Conservation (phyloP, 2,329 filamentous ascomycete species). For the Gliomastix tumulicola region DNA sequence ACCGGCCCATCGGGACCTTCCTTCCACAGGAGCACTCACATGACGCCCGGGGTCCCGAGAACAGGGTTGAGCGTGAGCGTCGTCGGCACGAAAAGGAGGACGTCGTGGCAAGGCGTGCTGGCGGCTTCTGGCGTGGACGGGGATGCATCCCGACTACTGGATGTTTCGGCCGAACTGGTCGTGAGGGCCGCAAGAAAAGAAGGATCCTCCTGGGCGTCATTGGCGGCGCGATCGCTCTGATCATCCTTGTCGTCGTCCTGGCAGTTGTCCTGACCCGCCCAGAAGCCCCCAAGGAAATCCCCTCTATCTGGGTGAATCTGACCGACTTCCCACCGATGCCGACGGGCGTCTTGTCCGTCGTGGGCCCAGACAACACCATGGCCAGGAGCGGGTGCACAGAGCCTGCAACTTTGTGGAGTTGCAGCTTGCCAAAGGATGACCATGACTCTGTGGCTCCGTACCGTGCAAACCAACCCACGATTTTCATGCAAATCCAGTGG, state of each 20-base stretch:
- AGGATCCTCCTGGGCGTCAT: constrained; percentile 51
- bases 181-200: constrained; percentile 56
- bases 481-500: constrained; percentile 73
- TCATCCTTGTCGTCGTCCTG: constrained; percentile 52
- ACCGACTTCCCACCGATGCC: constrained; percentile 83
- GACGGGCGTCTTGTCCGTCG: constrained; percentile 73
- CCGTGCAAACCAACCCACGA: constrained; percentile 63
- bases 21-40: constrained; percentile 35
- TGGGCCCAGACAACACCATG: constrained; percentile 60
- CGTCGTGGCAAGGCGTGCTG: constrained; percentile 44
- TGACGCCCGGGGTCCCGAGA: constrained; percentile 28
- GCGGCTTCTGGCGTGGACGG: constrained; percentile 59
- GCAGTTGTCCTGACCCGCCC: constrained; percentile 43
- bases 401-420: constrained; percentile 77
- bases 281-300: constrained; percentile 13
- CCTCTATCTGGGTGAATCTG: constrained; percentile 70
- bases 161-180: constrained; percentile 56
- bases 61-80: constrained; percentile 42
- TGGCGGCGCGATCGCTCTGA: constrained; percentile 41
- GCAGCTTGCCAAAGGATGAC: constrained; percentile 71
- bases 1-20: constrained; percentile 36
- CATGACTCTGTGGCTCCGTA: constrained; percentile 59
- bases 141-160: constrained; percentile 56
- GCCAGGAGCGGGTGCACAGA: constrained; percentile 63
- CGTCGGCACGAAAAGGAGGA: constrained; percentile 62